phyloP scores from a whole-genome alignment of 495 filamentous ascomycete species.

The Xylaria telfairii region DNA sequence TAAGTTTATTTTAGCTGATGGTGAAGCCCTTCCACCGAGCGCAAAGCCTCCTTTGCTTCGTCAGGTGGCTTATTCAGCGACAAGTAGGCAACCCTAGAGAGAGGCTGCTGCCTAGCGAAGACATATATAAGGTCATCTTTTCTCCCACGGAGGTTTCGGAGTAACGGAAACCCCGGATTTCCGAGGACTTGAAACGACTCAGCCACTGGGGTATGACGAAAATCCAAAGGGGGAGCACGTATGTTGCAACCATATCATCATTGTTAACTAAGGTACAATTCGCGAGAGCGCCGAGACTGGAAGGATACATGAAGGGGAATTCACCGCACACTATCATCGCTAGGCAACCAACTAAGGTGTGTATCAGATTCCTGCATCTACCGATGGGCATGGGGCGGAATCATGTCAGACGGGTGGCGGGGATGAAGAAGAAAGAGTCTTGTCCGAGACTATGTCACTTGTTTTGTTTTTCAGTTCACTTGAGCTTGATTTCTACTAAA shows the following conservation, averaged over 20 bases:
- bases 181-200: slow-evolving; percentile 10
- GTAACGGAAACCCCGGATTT: neutral
- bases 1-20: neutral
- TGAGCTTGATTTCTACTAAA: neutral
- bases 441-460: neutral
- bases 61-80: neutral
- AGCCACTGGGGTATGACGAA: slow-evolving; percentile 15
- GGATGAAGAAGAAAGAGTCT: too few relatives aligned
- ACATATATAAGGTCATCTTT: neutral
- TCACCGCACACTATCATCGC: neutral
- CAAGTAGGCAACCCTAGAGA: neutral
- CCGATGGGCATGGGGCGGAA: neutral
- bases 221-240: neutral
- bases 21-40: neutral
- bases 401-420: neutral
- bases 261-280: neutral
- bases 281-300: neutral
- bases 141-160: neutral
- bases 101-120: slow-evolving; percentile 2
- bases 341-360: slow-evolving; percentile 15
- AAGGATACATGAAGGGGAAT: neutral
- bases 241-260: neutral
- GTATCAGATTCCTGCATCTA: neutral
- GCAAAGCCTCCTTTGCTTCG: neutral
- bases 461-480: neutral